These are phyloP conservation scores for Melaleuca quinquenervia DNA, from an alignment of 345 rosid genomes.

Conservation along the genomic window DNA sequence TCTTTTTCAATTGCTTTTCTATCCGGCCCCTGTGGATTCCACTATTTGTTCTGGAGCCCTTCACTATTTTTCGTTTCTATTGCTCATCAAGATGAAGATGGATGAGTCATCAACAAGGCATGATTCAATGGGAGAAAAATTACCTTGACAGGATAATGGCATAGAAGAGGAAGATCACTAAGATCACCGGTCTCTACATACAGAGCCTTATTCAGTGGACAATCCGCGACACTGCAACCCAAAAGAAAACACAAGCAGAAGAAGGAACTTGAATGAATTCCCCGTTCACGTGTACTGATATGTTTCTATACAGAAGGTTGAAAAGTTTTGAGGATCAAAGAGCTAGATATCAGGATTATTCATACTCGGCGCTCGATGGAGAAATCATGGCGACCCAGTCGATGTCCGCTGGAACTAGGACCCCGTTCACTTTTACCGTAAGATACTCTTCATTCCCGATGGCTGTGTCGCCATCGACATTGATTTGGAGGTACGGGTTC, in stretches of 20 bases:
- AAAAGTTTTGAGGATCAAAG: not conserved
- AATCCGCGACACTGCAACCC: slow-evolving; percentile 22
- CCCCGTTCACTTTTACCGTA: slow-evolving; percentile 35
- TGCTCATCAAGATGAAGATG: not conserved
- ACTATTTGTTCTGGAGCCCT: not conserved
- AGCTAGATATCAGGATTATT: not conserved
- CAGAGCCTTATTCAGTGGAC: slow-evolving; percentile 11
- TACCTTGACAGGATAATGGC: slow-evolving; percentile 79
- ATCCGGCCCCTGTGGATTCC: not conserved
- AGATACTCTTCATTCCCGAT: slow-evolving; percentile 29
- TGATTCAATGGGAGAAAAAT: not conserved
- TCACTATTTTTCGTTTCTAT: not conserved
- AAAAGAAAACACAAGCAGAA: not conserved
- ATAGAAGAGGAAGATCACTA: slow-evolving; percentile 46
- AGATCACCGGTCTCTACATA: slow-evolving; percentile 55
- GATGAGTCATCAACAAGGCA: not conserved
- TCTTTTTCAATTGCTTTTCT: not conserved
- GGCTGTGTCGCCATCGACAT: not conserved
- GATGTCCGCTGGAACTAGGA: slow-evolving; percentile 14
- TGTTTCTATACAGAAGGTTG: no score
- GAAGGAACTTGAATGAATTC: not conserved
- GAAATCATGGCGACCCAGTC: slow-evolving; percentile 74
- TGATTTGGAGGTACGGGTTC: slow-evolving; percentile 19
- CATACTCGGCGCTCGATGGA: slow-evolving; percentile 40
- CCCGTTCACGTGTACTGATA: not conserved